Base-by-base conservation (phyloP, 1,139 yeast species). In the Taphrina flavorubra region DNA sequence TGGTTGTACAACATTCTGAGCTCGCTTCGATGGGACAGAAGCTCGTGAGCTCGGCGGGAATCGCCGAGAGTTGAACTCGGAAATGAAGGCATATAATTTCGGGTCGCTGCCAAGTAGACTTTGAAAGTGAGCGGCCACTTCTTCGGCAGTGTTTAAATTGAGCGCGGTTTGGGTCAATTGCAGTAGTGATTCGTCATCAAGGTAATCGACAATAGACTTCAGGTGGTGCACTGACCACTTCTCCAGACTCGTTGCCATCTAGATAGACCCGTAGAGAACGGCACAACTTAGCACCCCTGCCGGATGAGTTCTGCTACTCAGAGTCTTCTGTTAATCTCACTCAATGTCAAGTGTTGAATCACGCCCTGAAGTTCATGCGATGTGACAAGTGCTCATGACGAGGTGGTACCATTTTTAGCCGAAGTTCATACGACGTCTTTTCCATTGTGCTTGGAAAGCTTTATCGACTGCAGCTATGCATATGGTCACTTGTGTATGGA, bases 201-300 rank as follows among this genome's bases (percentile, higher is more conserved):
- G 55, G 37, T 63, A 63, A 14, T 63, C 67, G 18, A 63, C 56
- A 7, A 63, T 46, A 16, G 40, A 31, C 34, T 31, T 42, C 44
- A 63, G 25, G 39, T 63, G 67, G 37, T 63, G 67, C 4, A 53
- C 36, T 7, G 67, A 46, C 67, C 67, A 63, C 46, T 63, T 56
- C 42, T 63, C 67, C 5, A 63, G 40, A 10, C 40, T 25, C 10
- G 62, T 36, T 14, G 62, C 5, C 51, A 46, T 18, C 8, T 4
- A 25, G 31, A 25, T 25, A 4, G 31, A 25, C 31, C 31, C 2
- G 31, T 4, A 2, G 31, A 25, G 31, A 25, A 25, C 31, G 4
- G 31, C 31, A 25, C 31, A 4, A 25, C 31, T 25, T n/a, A n/a
- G n/a, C n/a, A n/a, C n/a, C n/a, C n/a, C n/a, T n/a, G n/a, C n/a